Base-by-base conservation (phyloP, 1,284 basidiomycete species). In the Mixia osmundae region DNA sequence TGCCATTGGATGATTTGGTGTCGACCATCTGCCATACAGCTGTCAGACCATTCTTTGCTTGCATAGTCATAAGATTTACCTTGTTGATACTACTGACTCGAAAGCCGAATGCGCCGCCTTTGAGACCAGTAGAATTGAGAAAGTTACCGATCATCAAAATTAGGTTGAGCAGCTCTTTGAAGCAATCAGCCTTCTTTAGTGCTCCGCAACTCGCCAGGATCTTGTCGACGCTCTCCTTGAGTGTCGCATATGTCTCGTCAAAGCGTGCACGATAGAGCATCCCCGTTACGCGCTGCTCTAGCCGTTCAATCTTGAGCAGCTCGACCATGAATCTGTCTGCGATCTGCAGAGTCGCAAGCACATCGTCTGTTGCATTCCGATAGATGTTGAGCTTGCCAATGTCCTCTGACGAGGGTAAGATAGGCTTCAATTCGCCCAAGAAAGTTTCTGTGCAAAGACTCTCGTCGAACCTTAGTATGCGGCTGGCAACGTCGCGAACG, bases 31-130 rank as follows among this genome's bases (percentile, higher is more conserved):
- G 27, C 12, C 15, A 20, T 19, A 12, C 14, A 26, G 6, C 21
- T 20, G 15, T 25, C 15, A 38, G 18, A 9, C 12, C 3, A 12
- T 20, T 16, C 2, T 26, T 26, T 16, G 33, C n/a, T n/a, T n/a
- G n/a, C n/a, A n/a, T n/a, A n/a, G 2, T 18, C 3, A 14, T n/a
- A 20, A 19, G 2, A 49, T 52, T 25, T 47, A 74, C 78, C 66
- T 85, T 87, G 62, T 97, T 97, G 60, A 97, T 91, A 56, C 83
- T 91, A 57, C 79, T 83, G 42, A 95, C 74, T 52, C 79, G 74
- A 69, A 97, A 97, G 38, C 89, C 89, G 51, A 83, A 91, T 0
- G 91, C 91, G 20, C 87, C 89, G 43, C 89, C 89, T 54, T 94
- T 94, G 50, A 85, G 70, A 44, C 87, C 85, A 28, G 82, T 79